phyloP scores from a whole-genome alignment of 805 yeast species.

The Pichia cabralensis region DNA sequence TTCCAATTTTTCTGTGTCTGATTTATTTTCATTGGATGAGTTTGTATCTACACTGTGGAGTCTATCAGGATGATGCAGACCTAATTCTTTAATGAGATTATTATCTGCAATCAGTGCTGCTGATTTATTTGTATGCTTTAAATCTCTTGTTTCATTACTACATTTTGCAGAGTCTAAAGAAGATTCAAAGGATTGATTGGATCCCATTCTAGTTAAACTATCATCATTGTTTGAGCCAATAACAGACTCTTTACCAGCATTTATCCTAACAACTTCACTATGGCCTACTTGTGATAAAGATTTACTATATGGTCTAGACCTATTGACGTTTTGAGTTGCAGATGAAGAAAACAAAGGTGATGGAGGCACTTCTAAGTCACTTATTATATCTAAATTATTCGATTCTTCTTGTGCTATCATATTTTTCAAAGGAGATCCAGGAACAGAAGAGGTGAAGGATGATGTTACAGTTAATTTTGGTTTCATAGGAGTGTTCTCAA shows the following conservation, averaged over 20 bases:
- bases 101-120: neutral
- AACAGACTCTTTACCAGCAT: neutral
- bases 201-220: slow-evolving; percentile 1
- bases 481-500: neutral
- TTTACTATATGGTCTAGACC: slow-evolving; percentile 27
- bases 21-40: no score
- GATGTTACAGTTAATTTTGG: neutral
- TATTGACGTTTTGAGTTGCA: slow-evolving; percentile 2
- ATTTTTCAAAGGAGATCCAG: slow-evolving; percentile 6
- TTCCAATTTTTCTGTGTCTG: no score
- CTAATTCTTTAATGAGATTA: slow-evolving; percentile 2
- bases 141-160: neutral
- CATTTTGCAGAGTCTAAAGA: slow-evolving; percentile 2
- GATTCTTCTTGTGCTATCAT: neutral
- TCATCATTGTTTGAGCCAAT: slow-evolving; percentile 12
- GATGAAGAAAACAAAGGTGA: no score
- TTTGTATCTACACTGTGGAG: no score
- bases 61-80: slow-evolving; percentile 1
- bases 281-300: slow-evolving; percentile 38
- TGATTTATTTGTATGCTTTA: no score
- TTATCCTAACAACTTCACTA: slow-evolving; percentile 29
- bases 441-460: neutral
- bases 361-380: slow-evolving; percentile 1
- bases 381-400: neutral
- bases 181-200: slow-evolving; percentile 6